A percentile compares a stretch with the other conserved stretches of the same genome.
phyloP scores from a whole-genome alignment of 2,329 filamentous ascomycete genomes.

The Ceratocystiopsis sp. region DNA sequence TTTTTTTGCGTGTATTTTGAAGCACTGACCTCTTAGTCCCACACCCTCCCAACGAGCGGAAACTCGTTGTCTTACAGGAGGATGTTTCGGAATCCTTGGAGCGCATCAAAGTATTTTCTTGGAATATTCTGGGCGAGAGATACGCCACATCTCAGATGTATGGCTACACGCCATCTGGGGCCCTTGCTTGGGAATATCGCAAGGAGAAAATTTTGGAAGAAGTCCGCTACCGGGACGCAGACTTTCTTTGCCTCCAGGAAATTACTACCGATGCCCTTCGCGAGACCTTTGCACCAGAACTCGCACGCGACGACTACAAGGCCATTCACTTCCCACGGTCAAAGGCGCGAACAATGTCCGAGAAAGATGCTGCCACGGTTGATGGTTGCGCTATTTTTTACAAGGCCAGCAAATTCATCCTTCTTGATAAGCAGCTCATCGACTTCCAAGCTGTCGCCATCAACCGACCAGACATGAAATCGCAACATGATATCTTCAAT shows the following conservation, averaged over 20 bases:
- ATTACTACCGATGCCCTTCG: conserved; percentile 85
- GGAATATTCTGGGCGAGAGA: conserved; percentile 91
- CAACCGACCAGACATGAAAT: conserved; percentile 91
- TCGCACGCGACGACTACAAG: conserved; percentile 80
- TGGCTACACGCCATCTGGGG: conserved; percentile 72
- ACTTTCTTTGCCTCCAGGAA: conserved; percentile 87
- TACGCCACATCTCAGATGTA: conserved; percentile 75
- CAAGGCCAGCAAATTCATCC: conserved; percentile 69
- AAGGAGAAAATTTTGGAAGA: conserved; percentile 71
- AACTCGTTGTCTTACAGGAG: conserved; percentile 61
- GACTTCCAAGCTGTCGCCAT: conserved; percentile 87
- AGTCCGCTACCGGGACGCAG: conserved; percentile 60
- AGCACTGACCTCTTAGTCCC: conserved; percentile 37
- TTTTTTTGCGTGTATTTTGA: background rate
- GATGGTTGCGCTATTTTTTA: conserved; percentile 96
- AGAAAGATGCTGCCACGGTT: conserved; percentile 74
- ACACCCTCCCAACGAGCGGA: conserved; percentile 56
- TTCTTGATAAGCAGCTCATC: conserved; percentile 86
- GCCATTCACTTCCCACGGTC: conserved; percentile 86
- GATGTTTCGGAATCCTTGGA: conserved; percentile 43
- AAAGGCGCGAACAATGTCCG: conserved; percentile 78
- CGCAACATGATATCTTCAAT: conserved; percentile 94
- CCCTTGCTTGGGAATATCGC: conserved; percentile 75
- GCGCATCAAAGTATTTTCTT: conserved; percentile 71
- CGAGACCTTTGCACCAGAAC: conserved; percentile 72